Evolutionary conservation across 129 eudicot species (phyloP).

Genomic region (Lonicera japonica): DNA sequence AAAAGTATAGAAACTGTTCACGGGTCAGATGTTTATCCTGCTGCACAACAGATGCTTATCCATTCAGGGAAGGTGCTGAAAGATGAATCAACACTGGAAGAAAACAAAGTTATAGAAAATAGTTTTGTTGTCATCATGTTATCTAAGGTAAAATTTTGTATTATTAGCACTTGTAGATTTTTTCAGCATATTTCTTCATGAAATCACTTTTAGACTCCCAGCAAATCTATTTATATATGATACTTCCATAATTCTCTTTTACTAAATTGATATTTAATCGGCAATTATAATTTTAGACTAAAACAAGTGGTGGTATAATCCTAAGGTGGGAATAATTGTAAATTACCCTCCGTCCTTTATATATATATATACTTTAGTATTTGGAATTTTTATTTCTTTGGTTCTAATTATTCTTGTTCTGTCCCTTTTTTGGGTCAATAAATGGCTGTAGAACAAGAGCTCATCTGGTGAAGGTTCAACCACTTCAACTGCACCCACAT

Average conservation of each 20-base stretch:
- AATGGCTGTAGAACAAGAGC: constrained; percentile 44
- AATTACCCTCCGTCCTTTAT: too few relatives aligned
- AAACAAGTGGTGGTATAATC: too few relatives aligned
- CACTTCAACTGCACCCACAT: constrained; percentile 43
- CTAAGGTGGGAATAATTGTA: too few relatives aligned
- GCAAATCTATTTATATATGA: too few relatives aligned
- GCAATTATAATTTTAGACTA: too few relatives aligned
- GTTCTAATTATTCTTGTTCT: background rate
- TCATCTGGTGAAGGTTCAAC: constrained; percentile 70
- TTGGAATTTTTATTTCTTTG: too few relatives aligned
- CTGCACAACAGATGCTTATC: constrained; percentile 73
- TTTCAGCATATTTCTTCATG: background rate
- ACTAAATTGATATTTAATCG: too few relatives aligned
- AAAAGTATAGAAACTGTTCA: constrained; percentile 66
- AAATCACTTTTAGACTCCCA: too few relatives aligned
- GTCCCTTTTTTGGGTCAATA: background rate
- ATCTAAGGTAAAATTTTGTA: constrained; percentile 44
- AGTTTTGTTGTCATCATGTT: constrained; percentile 81
- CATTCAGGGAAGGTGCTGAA: constrained; percentile 86
- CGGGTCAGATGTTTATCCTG: constrained; percentile 77
- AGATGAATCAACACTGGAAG: constrained; percentile 78
- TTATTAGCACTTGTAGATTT: background rate
- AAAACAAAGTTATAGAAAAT: constrained; percentile 72
- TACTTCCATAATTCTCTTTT: too few relatives aligned
- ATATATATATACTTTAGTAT: too few relatives aligned